phyloP scores from a whole-genome alignment of 1,284 basidiomycete species.

The Volvariella surrecta region DNA sequence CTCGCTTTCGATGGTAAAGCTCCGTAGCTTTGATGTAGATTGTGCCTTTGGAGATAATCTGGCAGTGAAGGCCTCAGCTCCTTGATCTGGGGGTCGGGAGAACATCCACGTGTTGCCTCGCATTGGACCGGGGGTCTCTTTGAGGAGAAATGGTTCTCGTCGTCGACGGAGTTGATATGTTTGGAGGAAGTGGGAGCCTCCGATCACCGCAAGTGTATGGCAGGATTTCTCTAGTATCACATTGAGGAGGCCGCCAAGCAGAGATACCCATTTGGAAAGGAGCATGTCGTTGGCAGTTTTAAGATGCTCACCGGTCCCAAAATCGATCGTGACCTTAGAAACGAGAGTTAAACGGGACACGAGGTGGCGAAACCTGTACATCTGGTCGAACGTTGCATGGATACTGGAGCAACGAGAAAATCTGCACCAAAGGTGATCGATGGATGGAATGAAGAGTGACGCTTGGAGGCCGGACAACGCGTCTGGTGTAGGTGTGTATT shows the following conservation, averaged over 20 bases:
- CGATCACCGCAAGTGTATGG: not conserved
- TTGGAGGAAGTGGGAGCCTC: not conserved
- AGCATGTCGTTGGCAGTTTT: not conserved
- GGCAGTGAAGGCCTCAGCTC: not conserved
- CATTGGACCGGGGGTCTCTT: not conserved
- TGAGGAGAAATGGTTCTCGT: not conserved
- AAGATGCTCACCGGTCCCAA: not conserved
- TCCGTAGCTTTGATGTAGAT: not conserved
- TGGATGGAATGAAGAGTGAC: not conserved
- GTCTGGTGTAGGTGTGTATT: not conserved
- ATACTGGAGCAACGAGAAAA: not conserved
- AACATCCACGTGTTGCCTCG: not conserved
- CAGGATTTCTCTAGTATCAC: not conserved
- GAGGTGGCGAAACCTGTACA: not conserved
- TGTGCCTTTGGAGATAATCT: not conserved
- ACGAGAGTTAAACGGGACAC: not conserved
- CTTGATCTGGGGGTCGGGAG: not conserved
- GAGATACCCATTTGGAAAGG: not conserved
- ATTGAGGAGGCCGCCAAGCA: not conserved
- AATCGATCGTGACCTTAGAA: constrained; percentile 1
- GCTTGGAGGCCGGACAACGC: not conserved
- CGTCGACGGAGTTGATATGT: not conserved
- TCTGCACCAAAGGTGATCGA: not conserved
- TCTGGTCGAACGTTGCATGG: not conserved
- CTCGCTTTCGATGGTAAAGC: not conserved